These are phyloP conservation scores for Aspergillus ochraceus DNA, from an alignment of 2,329 filamentous ascomycete species.

Conservation along the genomic window DNA sequence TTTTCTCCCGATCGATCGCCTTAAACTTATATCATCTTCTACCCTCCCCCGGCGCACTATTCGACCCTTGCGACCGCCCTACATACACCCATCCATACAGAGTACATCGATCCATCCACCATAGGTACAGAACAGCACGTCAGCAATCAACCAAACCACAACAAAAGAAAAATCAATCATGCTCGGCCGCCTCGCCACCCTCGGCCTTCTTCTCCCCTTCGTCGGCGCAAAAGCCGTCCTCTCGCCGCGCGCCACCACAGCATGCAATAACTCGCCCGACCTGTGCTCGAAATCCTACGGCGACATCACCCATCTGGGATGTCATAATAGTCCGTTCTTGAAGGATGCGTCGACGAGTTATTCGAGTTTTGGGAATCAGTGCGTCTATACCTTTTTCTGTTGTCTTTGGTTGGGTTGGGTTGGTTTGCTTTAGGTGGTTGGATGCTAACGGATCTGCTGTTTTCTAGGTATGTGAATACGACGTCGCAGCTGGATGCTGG, in stretches of 20 bases:
- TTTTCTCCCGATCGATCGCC: background rate
- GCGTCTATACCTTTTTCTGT: constrained; percentile 22
- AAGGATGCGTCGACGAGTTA: constrained; percentile 62
- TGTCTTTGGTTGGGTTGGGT: too few species aligned
- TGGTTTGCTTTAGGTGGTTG: background rate
- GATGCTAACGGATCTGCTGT: background rate
- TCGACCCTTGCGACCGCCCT: background rate
- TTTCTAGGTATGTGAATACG: constrained; percentile 59
- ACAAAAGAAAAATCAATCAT: constrained; percentile 17
- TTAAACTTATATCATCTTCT: background rate
- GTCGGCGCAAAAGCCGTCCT: constrained; percentile 28
- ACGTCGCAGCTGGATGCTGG: constrained; percentile 70
- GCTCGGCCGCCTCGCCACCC: constrained; percentile 25
- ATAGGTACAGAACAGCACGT: background rate
- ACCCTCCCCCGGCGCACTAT: background rate
- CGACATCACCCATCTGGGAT: constrained; percentile 75
- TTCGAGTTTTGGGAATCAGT: constrained; percentile 70
- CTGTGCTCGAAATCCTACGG: constrained; percentile 72
- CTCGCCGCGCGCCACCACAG: constrained; percentile 40
- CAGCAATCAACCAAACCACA: background rate
- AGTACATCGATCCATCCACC: background rate
- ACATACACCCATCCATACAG: background rate
- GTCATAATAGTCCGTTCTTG: constrained; percentile 73
- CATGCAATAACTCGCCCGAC: constrained; percentile 79
- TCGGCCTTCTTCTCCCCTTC: constrained; percentile 32